Percentiles rank a stretch among this genome's conserved stretches.
phyloP scores from a whole-genome alignment of 2,329 filamentous ascomycete species.

The Clarireedia paspali region DNA sequence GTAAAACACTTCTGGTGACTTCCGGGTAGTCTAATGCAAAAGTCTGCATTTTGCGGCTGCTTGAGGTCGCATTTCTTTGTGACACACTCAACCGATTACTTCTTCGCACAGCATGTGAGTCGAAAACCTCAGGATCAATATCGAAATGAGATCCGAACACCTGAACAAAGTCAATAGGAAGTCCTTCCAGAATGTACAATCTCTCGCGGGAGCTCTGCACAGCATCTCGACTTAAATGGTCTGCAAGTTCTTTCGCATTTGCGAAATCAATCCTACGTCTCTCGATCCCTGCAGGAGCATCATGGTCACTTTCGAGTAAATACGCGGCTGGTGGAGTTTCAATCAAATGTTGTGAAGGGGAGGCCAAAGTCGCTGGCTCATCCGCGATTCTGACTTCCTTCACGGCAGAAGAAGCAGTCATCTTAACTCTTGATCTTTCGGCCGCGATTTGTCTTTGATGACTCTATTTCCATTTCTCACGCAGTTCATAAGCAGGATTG shows the following conservation, averaged over 20 bases:
- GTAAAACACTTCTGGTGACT: not conserved
- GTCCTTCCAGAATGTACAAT: not conserved
- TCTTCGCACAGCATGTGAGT: not conserved
- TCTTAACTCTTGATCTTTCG: not conserved
- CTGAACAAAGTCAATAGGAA: not conserved
- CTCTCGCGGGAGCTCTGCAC: not conserved
- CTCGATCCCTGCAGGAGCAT: no score
- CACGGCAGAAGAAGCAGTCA: not conserved
- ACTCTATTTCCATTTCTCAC: not conserved
- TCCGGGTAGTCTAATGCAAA: conserved; percentile 1
- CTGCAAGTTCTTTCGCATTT: not conserved
- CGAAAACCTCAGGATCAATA: not conserved
- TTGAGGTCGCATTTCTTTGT: not conserved
- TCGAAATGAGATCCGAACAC: not conserved
- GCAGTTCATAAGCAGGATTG: no score
- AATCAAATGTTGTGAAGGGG: not conserved
- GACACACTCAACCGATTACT: not conserved
- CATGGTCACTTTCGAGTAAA: not conserved
- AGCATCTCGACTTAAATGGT: not conserved
- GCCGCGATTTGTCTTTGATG: not conserved
- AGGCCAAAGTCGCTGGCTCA: not conserved
- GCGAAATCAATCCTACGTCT: not conserved
- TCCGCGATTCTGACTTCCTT: not conserved
- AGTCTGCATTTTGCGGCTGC: not conserved
- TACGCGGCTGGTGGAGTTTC: not conserved